Base-by-base conservation (phyloP, 2,329 filamentous ascomycete species). In the Phoma sp. region DNA sequence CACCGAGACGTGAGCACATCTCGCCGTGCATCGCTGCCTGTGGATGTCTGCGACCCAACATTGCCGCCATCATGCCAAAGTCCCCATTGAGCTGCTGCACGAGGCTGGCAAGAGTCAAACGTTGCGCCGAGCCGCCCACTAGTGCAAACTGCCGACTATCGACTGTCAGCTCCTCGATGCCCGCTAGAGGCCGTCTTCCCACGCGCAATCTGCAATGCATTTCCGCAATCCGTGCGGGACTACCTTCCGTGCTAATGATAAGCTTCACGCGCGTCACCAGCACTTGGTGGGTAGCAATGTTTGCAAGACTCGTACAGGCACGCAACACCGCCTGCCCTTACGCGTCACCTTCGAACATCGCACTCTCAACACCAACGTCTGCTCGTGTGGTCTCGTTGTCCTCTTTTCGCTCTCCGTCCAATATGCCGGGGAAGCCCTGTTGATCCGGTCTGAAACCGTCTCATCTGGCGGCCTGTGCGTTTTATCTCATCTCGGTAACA, bases 401-500 rank as follows among this genome's bases (percentile, higher is more conserved):
- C 47, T 46, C 40, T 36, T 36, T 52, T 57, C 55, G 45, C 47
- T 49, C 45, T 49, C 51, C 59, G 66, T 66, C 60, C 65, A 60
- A 64, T 51, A 26, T 54, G 53, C 60, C 57, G 60, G 67, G 63
- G 59, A 59, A 61, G 50, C 61, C 63, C 55, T 67, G 60, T 47
- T 51, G 56, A 50, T 53, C 37, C 30, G 15, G 45, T 38, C 61
- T 71, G 67, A 70, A 69, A 71, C 66, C 62, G 65, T 67, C 67
- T 61, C 67, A 66, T 56, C 64, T 59, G 53, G 47, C 51, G 51
- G 54, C 47, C 56, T 55, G 61, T 64, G 64, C 65, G 45, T 30
- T 32, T 28, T 28, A 21, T 9, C 56, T 66, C 65, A 70, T 71
- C 60, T 72, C 69, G 66, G 52, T 61, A 69, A 54, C 45, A 40